Conservation (phyloP, 257 asterid species). For the Jacaranda copaia region DNA sequence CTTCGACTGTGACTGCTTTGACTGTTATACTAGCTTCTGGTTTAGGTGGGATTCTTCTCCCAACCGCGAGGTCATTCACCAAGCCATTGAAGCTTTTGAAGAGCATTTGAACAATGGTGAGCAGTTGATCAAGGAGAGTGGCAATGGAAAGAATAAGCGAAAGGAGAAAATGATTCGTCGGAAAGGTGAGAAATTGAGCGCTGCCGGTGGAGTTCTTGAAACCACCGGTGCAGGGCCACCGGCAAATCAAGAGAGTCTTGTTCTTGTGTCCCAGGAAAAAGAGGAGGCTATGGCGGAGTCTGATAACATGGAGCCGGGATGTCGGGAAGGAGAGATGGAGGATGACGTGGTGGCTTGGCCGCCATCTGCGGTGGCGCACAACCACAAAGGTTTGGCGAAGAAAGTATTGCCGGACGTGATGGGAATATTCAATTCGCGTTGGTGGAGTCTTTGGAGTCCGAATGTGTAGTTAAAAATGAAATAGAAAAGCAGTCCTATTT, state of each 20-base stretch:
- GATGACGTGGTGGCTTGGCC: slow-evolving; percentile 37
- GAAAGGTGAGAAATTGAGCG: slow-evolving; percentile 27
- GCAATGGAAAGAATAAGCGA: slow-evolving; percentile 38
- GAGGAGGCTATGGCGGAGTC: slow-evolving; percentile 12
- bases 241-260: slow-evolving; percentile 21
- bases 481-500: slow-evolving; percentile 23
- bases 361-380: slow-evolving; percentile 38
- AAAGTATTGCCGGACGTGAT: slow-evolving; percentile 89
- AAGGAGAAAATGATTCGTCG: slow-evolving; percentile 60
- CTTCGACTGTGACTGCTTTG: slow-evolving; percentile 76
- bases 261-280: neutral
- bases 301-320: slow-evolving; percentile 1
- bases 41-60: slow-evolving; percentile 79
- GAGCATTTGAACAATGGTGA: slow-evolving; percentile 62
- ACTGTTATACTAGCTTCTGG: slow-evolving; percentile 81
- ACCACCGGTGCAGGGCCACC: slow-evolving; percentile 9
- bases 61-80: slow-evolving; percentile 76
- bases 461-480: slow-evolving; percentile 46
- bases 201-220: slow-evolving; percentile 11
- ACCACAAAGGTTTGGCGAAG: slow-evolving; percentile 73
- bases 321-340: neutral
- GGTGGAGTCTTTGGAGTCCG: slow-evolving; percentile 95
- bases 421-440: slow-evolving; percentile 83
- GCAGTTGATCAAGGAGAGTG: slow-evolving; percentile 14
- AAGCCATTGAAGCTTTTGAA: slow-evolving; percentile 80